Evolutionary conservation across 371 early-diverging fungal genomes (phyloP).

Genomic region (Lichtheimia hyalospora): DNA sequence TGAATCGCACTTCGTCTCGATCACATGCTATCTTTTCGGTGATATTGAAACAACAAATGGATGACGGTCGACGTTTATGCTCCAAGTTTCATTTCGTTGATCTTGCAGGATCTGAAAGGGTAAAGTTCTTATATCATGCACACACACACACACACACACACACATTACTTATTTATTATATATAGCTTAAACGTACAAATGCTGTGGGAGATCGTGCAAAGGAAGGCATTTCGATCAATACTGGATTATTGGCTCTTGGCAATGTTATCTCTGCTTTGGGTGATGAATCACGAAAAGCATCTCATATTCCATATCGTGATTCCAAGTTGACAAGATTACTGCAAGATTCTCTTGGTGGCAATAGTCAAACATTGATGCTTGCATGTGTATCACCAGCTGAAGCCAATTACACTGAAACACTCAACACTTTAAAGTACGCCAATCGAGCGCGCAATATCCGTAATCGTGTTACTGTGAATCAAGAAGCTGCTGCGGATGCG

Average conservation of each 20-base stretch:
- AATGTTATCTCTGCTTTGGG: conserved; percentile 98
- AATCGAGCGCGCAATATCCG: conserved; percentile 85
- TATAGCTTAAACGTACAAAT: conserved; percentile 82
- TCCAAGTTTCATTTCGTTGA: conserved; percentile 97
- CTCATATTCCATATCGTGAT: conserved; percentile 94
- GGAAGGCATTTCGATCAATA: conserved; percentile 98
- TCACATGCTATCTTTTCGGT: conserved; percentile 98
- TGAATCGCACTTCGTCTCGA: conserved; percentile 94
- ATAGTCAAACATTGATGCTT: conserved; percentile 86
- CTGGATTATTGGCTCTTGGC: conserved; percentile 95
- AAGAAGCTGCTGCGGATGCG: conserved; percentile 22
- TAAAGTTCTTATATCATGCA: conserved; percentile 28
- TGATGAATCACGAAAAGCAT: conserved; percentile 67
- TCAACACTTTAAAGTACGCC: conserved; percentile 91
- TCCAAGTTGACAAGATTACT: conserved; percentile 95
- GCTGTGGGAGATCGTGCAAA: conserved; percentile 94
- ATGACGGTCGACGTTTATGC: conserved; percentile 28
- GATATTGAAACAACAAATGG: conserved; percentile 56
- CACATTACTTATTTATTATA: neutral
- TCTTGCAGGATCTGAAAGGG: conserved; percentile 90
- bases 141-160: too few relatives aligned
- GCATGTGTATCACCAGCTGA: conserved; percentile 87
- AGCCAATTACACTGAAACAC: conserved; percentile 79
- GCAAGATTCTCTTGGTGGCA: conserved; percentile 94
- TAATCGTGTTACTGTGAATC: conserved; percentile 62